Evolutionary conservation across 768 basidiomycete genomes (phyloP).

Genomic region (Tephrocybe sp.): DNA sequence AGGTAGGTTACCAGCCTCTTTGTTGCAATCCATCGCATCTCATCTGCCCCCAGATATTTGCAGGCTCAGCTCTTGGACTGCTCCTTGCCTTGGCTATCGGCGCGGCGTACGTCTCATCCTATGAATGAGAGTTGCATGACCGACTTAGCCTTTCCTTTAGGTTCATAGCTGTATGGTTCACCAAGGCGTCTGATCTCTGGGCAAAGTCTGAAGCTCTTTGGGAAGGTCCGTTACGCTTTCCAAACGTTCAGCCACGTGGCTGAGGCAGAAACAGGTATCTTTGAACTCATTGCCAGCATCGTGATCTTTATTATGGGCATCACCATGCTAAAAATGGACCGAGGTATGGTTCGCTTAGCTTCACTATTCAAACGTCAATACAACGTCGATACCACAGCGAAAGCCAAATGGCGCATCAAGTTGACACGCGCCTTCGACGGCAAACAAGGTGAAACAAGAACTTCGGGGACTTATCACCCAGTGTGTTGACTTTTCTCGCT

Average conservation of each 20-base stretch:
- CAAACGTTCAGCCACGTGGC: background rate
- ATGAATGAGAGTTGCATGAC: background rate
- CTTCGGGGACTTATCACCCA: background rate
- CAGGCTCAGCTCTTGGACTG: constrained; percentile 76
- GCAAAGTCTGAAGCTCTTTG: constrained; percentile 81
- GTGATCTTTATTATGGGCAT: constrained; percentile 95
- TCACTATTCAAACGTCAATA: no score
- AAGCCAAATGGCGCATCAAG: constrained; percentile 93
- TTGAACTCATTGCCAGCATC: constrained; percentile 66
- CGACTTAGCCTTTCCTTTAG: constrained; percentile 19
- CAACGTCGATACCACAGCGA: constrained; percentile 42
- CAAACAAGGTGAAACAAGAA: constrained; percentile 20
- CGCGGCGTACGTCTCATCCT: constrained; percentile 52
- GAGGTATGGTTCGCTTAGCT: no score
- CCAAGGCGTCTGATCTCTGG: constrained; percentile 84
- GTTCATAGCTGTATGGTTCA: constrained; percentile 96
- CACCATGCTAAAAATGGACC: constrained; percentile 94
- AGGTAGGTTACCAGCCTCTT: constrained; percentile 34
- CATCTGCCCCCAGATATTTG: constrained; percentile 56
- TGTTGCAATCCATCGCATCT: background rate
- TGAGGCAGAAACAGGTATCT: constrained; percentile 47
- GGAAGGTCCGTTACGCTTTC: constrained; percentile 66
- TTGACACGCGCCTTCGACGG: constrained; percentile 75
- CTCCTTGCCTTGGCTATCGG: constrained; percentile 80
- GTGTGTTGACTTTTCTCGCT: background rate